Percentiles rank a stretch among this genome's conserved stretches.
These are phyloP conservation scores for Epichloe typhina DNA, from an alignment of 2,329 filamentous ascomycete species.

Conservation along the genomic window DNA sequence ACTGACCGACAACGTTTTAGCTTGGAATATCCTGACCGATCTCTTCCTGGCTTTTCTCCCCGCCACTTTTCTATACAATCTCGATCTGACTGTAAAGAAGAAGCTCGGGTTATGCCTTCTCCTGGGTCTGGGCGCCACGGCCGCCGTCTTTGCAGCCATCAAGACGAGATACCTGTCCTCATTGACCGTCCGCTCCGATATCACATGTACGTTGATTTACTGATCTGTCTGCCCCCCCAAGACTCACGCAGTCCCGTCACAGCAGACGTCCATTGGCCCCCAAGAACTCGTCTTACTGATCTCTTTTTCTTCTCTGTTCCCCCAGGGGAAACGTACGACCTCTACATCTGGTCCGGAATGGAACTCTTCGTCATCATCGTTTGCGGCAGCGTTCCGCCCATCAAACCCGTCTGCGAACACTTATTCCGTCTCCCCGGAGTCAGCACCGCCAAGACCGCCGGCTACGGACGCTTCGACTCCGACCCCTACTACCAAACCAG, in stretches of 20 bases:
- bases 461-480: neutral
- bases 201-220: neutral
- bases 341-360: slow-evolving; percentile 3
- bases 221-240: no score
- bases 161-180: slow-evolving; percentile 2
- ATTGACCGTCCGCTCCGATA: neutral
- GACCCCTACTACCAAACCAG: neutral
- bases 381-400: slow-evolving; percentile 5
- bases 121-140: neutral
- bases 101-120: slow-evolving; percentile 2
- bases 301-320: no score
- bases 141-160: slow-evolving; percentile 2
- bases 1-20: neutral
- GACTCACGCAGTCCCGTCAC: no score
- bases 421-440: neutral
- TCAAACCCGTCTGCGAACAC: slow-evolving; percentile 5
- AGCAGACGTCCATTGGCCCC: no score
- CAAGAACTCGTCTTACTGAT: no score
- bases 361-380: slow-evolving; percentile 6
- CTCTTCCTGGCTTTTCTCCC: slow-evolving; percentile 3
- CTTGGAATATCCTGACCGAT: slow-evolving; percentile 4
- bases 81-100: slow-evolving; percentile 1
- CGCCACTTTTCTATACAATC: slow-evolving; percentile 2
- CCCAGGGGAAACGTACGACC: neutral
- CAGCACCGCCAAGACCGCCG: neutral